These are phyloP conservation scores for Aspergillus sclerotiicarbonarius DNA, from an alignment of 495 filamentous ascomycete species.

Conservation along the genomic window DNA sequence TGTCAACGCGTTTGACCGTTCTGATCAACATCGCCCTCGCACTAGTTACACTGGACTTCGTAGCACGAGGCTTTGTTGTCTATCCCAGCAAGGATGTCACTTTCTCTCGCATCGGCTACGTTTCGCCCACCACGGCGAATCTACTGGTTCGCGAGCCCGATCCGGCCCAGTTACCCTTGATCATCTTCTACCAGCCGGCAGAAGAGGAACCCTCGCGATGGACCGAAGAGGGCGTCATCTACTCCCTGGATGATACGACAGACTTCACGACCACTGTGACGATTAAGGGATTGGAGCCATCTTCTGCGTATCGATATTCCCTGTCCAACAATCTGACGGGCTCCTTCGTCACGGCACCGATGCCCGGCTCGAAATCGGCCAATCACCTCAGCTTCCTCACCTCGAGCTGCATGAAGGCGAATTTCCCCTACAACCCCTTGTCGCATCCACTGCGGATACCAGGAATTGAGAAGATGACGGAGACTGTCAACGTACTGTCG, in stretches of 20 bases:
- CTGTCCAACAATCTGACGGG: conserved; percentile 83
- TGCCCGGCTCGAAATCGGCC: conserved; percentile 56
- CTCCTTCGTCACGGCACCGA: conserved; percentile 70
- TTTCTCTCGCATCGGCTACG: conserved; percentile 81
- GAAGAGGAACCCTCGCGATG: conserved; percentile 41
- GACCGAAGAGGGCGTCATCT: conserved; percentile 63
- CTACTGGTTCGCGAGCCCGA: conserved; percentile 84
- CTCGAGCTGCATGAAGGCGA: conserved; percentile 84
- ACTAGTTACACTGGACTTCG: conserved; percentile 66
- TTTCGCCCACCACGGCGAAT: conserved; percentile 76
- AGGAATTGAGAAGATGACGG: conserved; percentile 65
- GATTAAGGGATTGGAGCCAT: conserved; percentile 52
- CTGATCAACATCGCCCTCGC: conserved; percentile 67
- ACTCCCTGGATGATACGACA: conserved; percentile 66
- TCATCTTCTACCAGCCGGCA: conserved; percentile 57
- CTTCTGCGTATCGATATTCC: conserved; percentile 74
- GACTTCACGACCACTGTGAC: conserved; percentile 74
- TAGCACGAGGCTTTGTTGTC: conserved; percentile 64
- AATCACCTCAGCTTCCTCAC: conserved; percentile 82
- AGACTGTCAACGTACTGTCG: conserved; percentile 58
- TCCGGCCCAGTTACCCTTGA: conserved; percentile 67
- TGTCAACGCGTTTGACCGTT: conserved; percentile 62
- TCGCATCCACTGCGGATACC: conserved; percentile 78
- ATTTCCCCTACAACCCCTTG: conserved; percentile 82
- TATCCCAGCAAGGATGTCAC: conserved; percentile 72